A percentile compares a stretch with the other conserved stretches of the same genome.
These are phyloP conservation scores for Blastobotrys illinoisensis DNA, from an alignment of 1,139 yeast genomes.

Conservation along the genomic window DNA sequence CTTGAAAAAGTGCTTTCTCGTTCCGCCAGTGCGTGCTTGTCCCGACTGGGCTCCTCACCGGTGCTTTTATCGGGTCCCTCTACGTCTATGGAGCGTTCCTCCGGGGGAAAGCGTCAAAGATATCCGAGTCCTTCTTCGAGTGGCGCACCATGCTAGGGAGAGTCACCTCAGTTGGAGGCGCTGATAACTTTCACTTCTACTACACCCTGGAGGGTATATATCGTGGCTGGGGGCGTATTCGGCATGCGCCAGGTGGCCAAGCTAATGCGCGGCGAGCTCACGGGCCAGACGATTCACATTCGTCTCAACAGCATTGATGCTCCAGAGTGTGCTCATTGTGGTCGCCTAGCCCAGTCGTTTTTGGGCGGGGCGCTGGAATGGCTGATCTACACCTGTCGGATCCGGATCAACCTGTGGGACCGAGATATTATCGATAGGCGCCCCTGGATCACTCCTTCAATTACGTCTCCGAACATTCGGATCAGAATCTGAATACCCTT, in stretches of 20 bases:
- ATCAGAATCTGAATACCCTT: constrained; percentile 81
- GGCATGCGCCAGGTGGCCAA: constrained; percentile 47
- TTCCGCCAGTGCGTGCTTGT: constrained; percentile 19
- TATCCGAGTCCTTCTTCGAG: constrained; percentile 31
- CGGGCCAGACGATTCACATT: constrained; percentile 42
- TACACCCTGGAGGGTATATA: constrained; percentile 90
- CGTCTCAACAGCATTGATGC: constrained; percentile 96
- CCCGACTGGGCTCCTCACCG: constrained; percentile 23
- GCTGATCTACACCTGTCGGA: constrained; percentile 64
- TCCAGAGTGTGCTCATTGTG: constrained; percentile 93
- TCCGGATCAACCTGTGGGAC: constrained; percentile 70
- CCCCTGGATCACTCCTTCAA: constrained; percentile 40
- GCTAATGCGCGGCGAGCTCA: constrained; percentile 29
- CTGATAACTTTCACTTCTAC: constrained; percentile 86
- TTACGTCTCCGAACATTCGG: constrained; percentile 54
- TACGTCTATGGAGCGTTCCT: constrained; percentile 28
- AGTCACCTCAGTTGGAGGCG: constrained; percentile 93
- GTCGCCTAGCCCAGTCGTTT: constrained; percentile 86
- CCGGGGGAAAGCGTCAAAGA: constrained; percentile 26
- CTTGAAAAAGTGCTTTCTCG: neutral
- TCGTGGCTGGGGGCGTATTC: constrained; percentile 92
- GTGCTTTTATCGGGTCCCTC: constrained; percentile 24
- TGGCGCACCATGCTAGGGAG: constrained; percentile 58
- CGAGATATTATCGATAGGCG: constrained; percentile 70
- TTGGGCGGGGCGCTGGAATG: constrained; percentile 80